A percentile compares a stretch with the other conserved stretches of the same genome.
phyloP scores from a whole-genome alignment of 441 rosid species.

The Erodium texanum region DNA sequence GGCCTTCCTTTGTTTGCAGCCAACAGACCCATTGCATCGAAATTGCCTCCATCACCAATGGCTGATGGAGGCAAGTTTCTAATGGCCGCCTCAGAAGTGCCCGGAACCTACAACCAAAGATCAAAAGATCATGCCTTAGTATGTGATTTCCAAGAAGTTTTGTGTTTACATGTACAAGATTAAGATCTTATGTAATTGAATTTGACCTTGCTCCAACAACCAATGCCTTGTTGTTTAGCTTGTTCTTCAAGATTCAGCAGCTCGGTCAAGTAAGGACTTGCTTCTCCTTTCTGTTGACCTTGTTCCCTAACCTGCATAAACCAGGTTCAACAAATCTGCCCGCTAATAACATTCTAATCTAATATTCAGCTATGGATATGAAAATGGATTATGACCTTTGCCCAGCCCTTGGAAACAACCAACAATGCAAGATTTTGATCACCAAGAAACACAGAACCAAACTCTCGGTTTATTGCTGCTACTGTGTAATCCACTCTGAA shows the following conservation, averaged over 20 bases:
- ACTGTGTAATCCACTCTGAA: slow-evolving; percentile 81
- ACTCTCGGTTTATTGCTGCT: slow-evolving; percentile 60
- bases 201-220: slow-evolving; percentile 78
- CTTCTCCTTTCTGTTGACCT: slow-evolving; percentile 73
- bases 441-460: slow-evolving; percentile 74
- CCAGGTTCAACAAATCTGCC: slow-evolving; percentile 17
- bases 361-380: not conserved
- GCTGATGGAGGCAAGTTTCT: slow-evolving; percentile 91
- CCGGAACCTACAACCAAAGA: slow-evolving; percentile 49
- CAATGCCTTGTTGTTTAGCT: slow-evolving; percentile 72
- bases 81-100: slow-evolving; percentile 70
- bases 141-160: not conserved
- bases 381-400: slow-evolving; percentile 40
- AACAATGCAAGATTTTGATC: slow-evolving; percentile 54
- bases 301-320: slow-evolving; percentile 66
- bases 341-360: not conserved
- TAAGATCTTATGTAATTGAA: not conserved
- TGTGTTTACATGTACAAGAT: no score
- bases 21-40: slow-evolving; percentile 80
- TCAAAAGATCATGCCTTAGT: not conserved
- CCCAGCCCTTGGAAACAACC: slow-evolving; percentile 79
- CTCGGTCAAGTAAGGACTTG: slow-evolving; percentile 69
- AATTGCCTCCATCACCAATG: slow-evolving; percentile 69
- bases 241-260: slow-evolving; percentile 57
- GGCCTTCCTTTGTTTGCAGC: slow-evolving; percentile 80